Evolutionary conservation across 164 flowering plant species (phyloP), one percentile per base, ranked within the genome.

Genomic region (Liriodendron chinense): DNA sequence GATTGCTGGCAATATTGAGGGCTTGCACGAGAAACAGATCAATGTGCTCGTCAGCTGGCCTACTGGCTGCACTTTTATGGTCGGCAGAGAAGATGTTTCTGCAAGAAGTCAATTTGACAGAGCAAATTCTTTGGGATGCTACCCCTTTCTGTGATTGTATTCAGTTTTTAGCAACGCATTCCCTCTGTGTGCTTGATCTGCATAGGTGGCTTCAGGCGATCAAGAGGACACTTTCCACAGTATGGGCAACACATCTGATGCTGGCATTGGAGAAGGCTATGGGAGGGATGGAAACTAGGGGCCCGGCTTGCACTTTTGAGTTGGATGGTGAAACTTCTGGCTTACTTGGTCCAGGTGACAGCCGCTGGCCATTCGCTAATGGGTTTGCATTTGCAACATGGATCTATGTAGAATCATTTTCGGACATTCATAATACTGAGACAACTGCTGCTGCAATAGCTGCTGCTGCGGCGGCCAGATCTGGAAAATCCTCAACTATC

Each of bases 271-370:
- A 96, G 89, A 96, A 92, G 83, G 97, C 99, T 74, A 83, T 94
- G 82, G 80, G 86, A 77, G 93, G 93, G 73, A 92, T 89, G 81
- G 99, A 96, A 80, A 83, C 90, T 26, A 88, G 82, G 82, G 99
- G 98, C 75, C 99, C 99, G 43, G 87, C 94, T 64, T 84, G 90
- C 76, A 89, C 98, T 25, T 96, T 96, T 83, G 98, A 96, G 84
- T 96, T 96, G 84, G 98, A 96, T 84, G 99, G 99, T 71, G 99
- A 96, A 85, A 96, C 98, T 82, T 96, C 99, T 82, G 99, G 98
- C 73, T 86, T 96, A 78, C 93, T 96, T 74, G 97, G 97, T 77
- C 93, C 99, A 21, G 99, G 98, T 47, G 99, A 96, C 81, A 91
- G 96, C 74, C 94, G 96, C 68, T 96, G 99, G 99, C 99, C 99